phyloP scores from a whole-genome alignment of 345 rosid species.

The Excoecaria cochinchinensis region DNA sequence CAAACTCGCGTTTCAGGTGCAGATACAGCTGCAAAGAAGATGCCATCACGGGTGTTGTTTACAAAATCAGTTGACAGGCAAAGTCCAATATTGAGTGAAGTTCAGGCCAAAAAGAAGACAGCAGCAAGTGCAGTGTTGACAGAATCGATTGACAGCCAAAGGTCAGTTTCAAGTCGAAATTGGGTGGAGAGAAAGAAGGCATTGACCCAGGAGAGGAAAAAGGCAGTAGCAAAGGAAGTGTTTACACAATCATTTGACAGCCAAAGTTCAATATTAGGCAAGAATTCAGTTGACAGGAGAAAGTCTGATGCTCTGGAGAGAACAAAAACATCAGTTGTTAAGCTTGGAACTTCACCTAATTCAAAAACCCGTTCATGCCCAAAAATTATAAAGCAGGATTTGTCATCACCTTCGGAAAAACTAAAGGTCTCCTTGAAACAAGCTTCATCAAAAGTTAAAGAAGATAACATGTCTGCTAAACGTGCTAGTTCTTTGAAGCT shows the following conservation, averaged over 20 bases:
- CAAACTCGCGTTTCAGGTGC: not conserved
- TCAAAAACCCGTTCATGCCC: constrained; percentile 3
- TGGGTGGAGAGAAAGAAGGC: constrained; percentile 4
- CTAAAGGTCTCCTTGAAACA: constrained; percentile 23
- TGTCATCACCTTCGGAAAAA: constrained; percentile 26
- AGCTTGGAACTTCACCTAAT: constrained; percentile 15
- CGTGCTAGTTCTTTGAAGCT: constrained; percentile 35
- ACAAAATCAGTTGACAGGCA: constrained; percentile 16
- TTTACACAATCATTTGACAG: constrained; percentile 21
- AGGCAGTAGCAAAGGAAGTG: constrained; percentile 1
- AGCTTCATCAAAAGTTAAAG: constrained; percentile 36
- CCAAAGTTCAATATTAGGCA: constrained; percentile 11
- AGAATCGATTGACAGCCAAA: constrained; percentile 21
- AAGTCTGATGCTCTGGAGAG: not conserved
- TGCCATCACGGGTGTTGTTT: not conserved
- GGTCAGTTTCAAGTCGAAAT: constrained; percentile 2
- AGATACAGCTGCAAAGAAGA: not conserved
- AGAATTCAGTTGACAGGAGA: constrained; percentile 2
- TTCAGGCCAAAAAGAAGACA: constrained; percentile 12
- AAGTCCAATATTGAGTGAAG: constrained; percentile 15
- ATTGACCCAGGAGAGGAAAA: not conserved
- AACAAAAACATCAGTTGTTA: constrained; percentile 5
- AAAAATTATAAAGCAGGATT: constrained; percentile 24
- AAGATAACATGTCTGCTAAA: constrained; percentile 30
- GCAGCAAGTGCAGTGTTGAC: not conserved